A percentile compares a stretch with the other conserved stretches of the same genome.
phyloP scores from a whole-genome alignment of 331 rosid species.

The Malus hybrid region DNA sequence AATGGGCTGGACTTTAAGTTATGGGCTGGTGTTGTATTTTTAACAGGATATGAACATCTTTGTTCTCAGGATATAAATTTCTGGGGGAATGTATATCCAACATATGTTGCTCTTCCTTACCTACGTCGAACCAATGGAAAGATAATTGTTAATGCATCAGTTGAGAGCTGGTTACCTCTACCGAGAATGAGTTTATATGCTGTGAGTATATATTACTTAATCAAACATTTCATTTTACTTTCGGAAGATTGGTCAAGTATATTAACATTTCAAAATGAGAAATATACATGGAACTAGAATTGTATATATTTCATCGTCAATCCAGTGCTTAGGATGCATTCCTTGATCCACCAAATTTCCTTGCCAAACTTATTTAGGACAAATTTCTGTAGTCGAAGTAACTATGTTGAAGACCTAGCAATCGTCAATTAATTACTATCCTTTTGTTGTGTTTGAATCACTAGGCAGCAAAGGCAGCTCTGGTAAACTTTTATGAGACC shows the following conservation, averaged over 20 bases:
- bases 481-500: constrained; percentile 75
- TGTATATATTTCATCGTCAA: background rate
- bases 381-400: background rate
- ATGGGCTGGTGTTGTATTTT: no score
- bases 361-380: background rate
- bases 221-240: background rate
- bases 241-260: background rate
- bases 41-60: background rate
- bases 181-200: constrained; percentile 86
- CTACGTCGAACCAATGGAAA: constrained; percentile 67
- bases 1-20: no score
- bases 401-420: background rate
- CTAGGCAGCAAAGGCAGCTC: constrained; percentile 79
- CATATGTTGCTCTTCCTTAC: constrained; percentile 72
- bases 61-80: constrained; percentile 64
- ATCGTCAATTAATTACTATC: background rate
- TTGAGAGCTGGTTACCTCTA: constrained; percentile 78
- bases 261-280: background rate
- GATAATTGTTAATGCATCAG: constrained; percentile 59
- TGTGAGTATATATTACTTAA: constrained; percentile 32
- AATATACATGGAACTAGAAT: no score
- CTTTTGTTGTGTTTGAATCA: background rate
- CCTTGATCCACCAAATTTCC: background rate
- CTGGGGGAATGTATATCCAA: constrained; percentile 89
- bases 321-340: background rate